Evolutionary conservation across 73 alveolate species (phyloP), one percentile per base, ranked within the genome.

Genomic region (Paramecium octaurelia): DNA sequence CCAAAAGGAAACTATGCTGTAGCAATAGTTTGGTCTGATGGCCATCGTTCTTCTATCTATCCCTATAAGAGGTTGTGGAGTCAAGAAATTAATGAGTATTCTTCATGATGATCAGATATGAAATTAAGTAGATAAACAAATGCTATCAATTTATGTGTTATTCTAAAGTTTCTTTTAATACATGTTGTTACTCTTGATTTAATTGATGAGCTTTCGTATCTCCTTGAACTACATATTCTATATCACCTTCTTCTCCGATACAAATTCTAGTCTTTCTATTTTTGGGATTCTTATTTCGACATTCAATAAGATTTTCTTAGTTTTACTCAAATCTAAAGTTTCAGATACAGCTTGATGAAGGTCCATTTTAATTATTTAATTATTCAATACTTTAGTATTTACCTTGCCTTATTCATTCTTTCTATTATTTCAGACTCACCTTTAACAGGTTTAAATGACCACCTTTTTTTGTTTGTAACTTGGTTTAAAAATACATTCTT

Each of bases 1-100:
- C 64, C 86, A 11, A 97, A 97, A 93, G 99, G 99, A 23, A 97
- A 97, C 70, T 97, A 97, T 92, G 99, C 99, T 54, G 98, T 94
- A 11, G 99, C 98, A 9, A 88, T 97, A 36, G 96, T 95, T 40
- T 97, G 99, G 99, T 85, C 96, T 43, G 99, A 97, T 92, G 99
- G 99, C 3, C 99, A 97, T 64, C 92, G 93, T 31, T 93, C 97
- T 16, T 94, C 98, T 21, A 95, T 97, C 29, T 97, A 96, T 86
- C 99, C 99, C 3, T 96, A 94, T 76, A 59, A 71, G 21, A 89
- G 92, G n/a, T 71, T 89, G 50, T 71, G 54, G 34, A 70, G 92
- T 64, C 86, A 89, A 71, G 88, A 69, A 59, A 71, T 89, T 27
- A 57, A 43, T 36, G 91, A 80, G 48, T 4, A 80, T 24, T 21